phyloP scores from a whole-genome alignment of 23 red algal species.

The Gracilaria domingensis region DNA sequence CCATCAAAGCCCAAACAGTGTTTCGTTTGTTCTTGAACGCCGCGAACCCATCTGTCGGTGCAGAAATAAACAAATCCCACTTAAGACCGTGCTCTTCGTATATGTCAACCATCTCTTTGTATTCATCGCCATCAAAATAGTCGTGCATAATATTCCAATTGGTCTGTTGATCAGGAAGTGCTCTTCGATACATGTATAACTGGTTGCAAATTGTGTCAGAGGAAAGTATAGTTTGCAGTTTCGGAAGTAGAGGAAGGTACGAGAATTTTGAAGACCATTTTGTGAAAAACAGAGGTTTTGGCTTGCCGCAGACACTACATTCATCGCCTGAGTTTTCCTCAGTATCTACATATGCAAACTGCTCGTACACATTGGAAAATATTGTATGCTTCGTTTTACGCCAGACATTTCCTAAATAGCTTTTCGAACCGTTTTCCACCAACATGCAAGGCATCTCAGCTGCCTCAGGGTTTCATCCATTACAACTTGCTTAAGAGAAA shows the following conservation, averaged over 20 bases:
- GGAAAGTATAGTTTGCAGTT: background rate
- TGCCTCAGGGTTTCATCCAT: too few relatives aligned
- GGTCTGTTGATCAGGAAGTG: background rate
- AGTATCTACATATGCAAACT: too few relatives aligned
- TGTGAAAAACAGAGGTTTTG: background rate
- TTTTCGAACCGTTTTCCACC: too few relatives aligned
- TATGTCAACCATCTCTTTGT: background rate
- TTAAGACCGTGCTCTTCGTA: background rate
- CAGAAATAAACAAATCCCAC: constrained; percentile 17
- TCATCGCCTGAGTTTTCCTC: too few relatives aligned
- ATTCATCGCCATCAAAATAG: constrained; percentile 13
- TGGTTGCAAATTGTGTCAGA: background rate
- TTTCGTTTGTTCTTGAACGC: constrained; percentile 10
- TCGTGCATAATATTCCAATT: background rate
- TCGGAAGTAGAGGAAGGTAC: constrained; percentile 26
- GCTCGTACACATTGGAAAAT: too few relatives aligned
- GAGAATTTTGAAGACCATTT: background rate
- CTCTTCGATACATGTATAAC: background rate
- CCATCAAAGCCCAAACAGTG: background rate
- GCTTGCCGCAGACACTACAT: background rate
- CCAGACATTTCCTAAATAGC: too few relatives aligned
- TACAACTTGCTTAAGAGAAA: too few relatives aligned
- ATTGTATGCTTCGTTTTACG: too few relatives aligned
- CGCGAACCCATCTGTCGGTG: constrained; percentile 20
- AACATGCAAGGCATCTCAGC: too few relatives aligned